A percentile compares a stretch with the other conserved stretches of the same genome.
Evolutionary conservation across 2,329 filamentous ascomycete genomes (phyloP).

Genomic region (Cryphonectria japonica): DNA sequence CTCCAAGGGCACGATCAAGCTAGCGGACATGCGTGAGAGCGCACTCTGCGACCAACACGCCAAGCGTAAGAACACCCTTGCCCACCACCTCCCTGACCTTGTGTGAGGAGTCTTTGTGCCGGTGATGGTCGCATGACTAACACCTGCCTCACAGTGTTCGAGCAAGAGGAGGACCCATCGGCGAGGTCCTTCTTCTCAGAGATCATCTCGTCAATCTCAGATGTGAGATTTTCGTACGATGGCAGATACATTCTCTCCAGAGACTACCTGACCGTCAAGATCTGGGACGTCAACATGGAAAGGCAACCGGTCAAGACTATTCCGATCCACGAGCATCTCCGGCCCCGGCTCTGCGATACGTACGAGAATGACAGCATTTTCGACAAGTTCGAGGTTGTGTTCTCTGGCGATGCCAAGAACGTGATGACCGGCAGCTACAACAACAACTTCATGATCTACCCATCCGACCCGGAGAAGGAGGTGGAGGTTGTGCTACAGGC

Average conservation of each 20-base stretch:
- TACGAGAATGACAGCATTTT: slow-evolving; percentile 99
- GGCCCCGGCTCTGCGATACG: slow-evolving; percentile 92
- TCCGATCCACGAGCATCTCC: slow-evolving; percentile 95
- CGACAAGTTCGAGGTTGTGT: slow-evolving; percentile 99
- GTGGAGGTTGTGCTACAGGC: slow-evolving; percentile 97
- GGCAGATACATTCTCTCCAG: slow-evolving; percentile 96
- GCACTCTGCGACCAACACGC: slow-evolving; percentile 94
- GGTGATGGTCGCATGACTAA: background rate
- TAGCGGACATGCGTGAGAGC: slow-evolving; percentile 97
- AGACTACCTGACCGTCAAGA: slow-evolving; percentile 98
- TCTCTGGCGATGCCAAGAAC: slow-evolving; percentile 97
- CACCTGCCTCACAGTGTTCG: slow-evolving; percentile 71
- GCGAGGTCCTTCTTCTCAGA: slow-evolving; percentile 99
- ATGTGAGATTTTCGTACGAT: slow-evolving; percentile 96
- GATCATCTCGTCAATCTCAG: slow-evolving; percentile 98
- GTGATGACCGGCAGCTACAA: slow-evolving; percentile 99
- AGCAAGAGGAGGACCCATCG: slow-evolving; percentile 96
- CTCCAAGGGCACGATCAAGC: slow-evolving; percentile 97
- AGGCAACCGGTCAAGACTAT: slow-evolving; percentile 97
- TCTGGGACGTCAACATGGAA: slow-evolving; percentile 99
- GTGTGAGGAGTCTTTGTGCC: background rate
- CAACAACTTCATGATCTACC: slow-evolving; percentile 99
- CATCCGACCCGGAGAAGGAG: slow-evolving; percentile 92
- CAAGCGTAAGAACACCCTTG: slow-evolving; percentile 69
- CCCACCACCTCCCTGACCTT: slow-evolving; percentile 13